phyloP scores from a whole-genome alignment of 2,329 filamentous ascomycete genomes.

The Pseudocercospora vitis region DNA sequence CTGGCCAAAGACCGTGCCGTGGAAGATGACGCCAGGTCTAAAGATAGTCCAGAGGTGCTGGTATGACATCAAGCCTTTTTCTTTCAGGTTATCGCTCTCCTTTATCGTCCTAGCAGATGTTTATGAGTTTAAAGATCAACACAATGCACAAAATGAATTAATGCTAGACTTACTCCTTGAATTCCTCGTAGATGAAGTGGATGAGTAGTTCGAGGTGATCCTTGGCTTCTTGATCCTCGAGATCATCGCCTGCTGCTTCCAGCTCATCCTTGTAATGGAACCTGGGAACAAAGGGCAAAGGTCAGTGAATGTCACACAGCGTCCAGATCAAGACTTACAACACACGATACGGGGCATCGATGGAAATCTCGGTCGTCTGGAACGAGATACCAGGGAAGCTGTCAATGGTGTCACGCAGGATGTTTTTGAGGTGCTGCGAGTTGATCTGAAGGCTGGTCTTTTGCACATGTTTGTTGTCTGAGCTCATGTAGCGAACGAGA shows the following conservation, averaged over 20 bases:
- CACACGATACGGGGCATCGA: slow-evolving; percentile 33
- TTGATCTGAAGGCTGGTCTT: slow-evolving; percentile 32
- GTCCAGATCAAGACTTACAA: too few relatives aligned
- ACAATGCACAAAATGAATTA: too few relatives aligned
- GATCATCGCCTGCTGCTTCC: slow-evolving; percentile 23
- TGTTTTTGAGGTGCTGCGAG: slow-evolving; percentile 34
- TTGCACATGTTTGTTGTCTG: slow-evolving; percentile 23
- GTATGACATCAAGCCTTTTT: slow-evolving; percentile 37
- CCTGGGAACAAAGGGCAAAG: too few relatives aligned
- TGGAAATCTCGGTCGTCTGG: slow-evolving; percentile 34
- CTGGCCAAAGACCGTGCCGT: slow-evolving; percentile 34
- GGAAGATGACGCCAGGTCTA: slow-evolving; percentile 38
- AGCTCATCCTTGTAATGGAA: slow-evolving; percentile 35
- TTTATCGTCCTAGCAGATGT: too few relatives aligned
- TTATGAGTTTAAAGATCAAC: too few relatives aligned
- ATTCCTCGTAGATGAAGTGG: slow-evolving; percentile 32
- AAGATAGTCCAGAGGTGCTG: slow-evolving; percentile 49
- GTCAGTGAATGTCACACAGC: too few relatives aligned
- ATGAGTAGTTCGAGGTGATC: slow-evolving; percentile 38
- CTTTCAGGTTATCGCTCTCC: slow-evolving; percentile 33
- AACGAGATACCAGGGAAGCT: slow-evolving; percentile 35
- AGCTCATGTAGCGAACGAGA: slow-evolving; percentile 23
- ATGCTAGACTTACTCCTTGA: too few relatives aligned
- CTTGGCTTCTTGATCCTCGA: slow-evolving; percentile 33
- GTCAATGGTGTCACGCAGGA: slow-evolving; percentile 29